Percentiles rank a stretch among this genome's conserved stretches.
Conservation (phyloP, 2,329 filamentous ascomycete species). For the Pestalotiopsis fici region DNA sequence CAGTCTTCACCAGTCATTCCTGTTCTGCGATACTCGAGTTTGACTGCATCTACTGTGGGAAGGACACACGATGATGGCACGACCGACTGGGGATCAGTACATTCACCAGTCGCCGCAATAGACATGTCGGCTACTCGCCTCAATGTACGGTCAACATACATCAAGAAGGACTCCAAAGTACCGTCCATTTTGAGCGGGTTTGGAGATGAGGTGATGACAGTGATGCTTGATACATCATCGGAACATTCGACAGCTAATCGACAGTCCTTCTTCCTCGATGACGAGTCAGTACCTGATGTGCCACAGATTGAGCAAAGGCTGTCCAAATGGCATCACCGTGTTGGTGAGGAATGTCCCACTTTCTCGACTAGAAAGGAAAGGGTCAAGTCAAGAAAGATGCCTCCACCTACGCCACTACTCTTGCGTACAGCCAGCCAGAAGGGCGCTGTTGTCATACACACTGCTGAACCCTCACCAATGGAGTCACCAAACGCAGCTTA, state of each 20-base stretch:
- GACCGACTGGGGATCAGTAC: conserved; percentile 51
- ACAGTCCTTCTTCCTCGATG: conserved; percentile 28
- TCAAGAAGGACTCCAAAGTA: conserved; percentile 27
- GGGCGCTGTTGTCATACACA: conserved; percentile 43
- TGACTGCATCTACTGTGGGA: conserved; percentile 35
- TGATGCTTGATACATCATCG: conserved; percentile 43
- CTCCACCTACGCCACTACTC: conserved; percentile 57
- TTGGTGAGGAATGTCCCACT: conserved; percentile 59
- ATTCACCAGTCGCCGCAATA: conserved; percentile 47
- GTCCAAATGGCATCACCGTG: conserved; percentile 52
- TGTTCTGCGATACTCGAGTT: conserved; percentile 31
- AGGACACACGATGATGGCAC: conserved; percentile 40
- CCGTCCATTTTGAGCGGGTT: conserved; percentile 7
- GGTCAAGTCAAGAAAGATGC: conserved; percentile 49
- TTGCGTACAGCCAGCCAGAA: conserved; percentile 43
- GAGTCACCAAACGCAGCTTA: conserved; percentile 53
- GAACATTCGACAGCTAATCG: conserved; percentile 20
- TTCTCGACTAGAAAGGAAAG: conserved; percentile 56
- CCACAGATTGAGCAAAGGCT: conserved; percentile 14
- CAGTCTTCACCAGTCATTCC: conserved; percentile 54
- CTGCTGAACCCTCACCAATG: conserved; percentile 51
- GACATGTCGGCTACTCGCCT: conserved; percentile 42
- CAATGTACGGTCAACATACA: conserved; percentile 41
- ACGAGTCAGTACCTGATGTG: conserved; percentile 17
- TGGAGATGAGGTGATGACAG: conserved; percentile 37